Evolutionary conservation across 768 basidiomycete species (phyloP).

Genomic region (Termitomyces sp.): DNA sequence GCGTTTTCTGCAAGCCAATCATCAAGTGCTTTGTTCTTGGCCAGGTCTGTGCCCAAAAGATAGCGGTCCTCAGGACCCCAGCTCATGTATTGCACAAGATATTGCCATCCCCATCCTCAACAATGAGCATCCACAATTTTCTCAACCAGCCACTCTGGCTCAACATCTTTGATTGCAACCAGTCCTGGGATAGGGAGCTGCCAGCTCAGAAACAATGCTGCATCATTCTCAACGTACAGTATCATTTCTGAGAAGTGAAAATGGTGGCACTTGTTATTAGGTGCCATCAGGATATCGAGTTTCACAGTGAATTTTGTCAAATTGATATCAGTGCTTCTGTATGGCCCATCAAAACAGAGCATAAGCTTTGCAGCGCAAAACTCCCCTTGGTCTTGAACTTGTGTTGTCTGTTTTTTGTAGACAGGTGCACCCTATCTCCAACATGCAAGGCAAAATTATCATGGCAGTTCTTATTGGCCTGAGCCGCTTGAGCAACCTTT

Average conservation of each 20-base stretch:
- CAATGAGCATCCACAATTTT: background rate
- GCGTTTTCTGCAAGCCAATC: constrained; percentile 6
- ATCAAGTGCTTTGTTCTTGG: constrained; percentile 13
- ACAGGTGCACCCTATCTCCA: background rate
- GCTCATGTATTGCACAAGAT: background rate
- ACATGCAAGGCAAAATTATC: background rate
- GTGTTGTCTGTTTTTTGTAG: background rate
- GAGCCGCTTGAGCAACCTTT: too few relatives aligned
- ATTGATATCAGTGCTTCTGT: background rate
- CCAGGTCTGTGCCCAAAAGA: background rate
- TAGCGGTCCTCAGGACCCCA: background rate
- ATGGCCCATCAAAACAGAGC: background rate
- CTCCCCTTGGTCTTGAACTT: background rate
- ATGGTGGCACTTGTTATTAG: background rate
- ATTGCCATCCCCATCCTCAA: background rate
- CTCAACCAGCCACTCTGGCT: constrained; percentile 5
- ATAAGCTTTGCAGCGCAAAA: background rate
- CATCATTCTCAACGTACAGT: background rate
- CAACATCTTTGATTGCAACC: background rate
- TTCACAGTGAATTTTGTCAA: background rate
- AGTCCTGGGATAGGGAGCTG: background rate
- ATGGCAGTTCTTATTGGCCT: background rate
- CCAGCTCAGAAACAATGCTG: background rate
- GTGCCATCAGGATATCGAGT: background rate
- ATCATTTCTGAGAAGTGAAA: background rate